Conservation (phyloP, 345 rosid species). For the Ailanthus altissimus region DNA sequence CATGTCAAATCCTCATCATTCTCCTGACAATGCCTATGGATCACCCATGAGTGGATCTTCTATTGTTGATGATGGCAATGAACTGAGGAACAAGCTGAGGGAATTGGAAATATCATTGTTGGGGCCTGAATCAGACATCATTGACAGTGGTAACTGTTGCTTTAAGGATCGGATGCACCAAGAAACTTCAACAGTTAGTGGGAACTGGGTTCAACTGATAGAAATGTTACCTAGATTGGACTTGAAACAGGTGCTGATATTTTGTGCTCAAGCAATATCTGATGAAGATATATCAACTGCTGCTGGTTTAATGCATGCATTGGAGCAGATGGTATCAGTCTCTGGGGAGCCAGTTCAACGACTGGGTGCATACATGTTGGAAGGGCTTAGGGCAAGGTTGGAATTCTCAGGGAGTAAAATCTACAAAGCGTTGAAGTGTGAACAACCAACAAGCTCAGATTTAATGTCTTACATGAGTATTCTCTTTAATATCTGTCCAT, state of each 20-base stretch:
- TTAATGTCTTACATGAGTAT: slow-evolving; percentile 90
- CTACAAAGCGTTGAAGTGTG: slow-evolving; percentile 78
- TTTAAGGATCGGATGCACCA: slow-evolving; percentile 42
- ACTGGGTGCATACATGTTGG: slow-evolving; percentile 84
- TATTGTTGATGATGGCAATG: slow-evolving; percentile 45
- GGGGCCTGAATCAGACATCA: slow-evolving; percentile 58
- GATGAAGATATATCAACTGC: slow-evolving; percentile 51
- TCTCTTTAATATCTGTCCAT: slow-evolving; percentile 77
- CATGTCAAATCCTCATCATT: slow-evolving; percentile 67
- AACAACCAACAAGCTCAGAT: slow-evolving; percentile 80
- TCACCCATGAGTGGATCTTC: slow-evolving; percentile 84
- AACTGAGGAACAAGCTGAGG: slow-evolving; percentile 59
- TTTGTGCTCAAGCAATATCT: slow-evolving; percentile 66
- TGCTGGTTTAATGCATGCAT: slow-evolving; percentile 53
- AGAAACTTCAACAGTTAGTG: slow-evolving; percentile 32
- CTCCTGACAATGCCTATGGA: slow-evolving; percentile 64
- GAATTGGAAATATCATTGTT: slow-evolving; percentile 68
- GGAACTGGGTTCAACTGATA: slow-evolving; percentile 51
- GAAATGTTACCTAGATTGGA: slow-evolving; percentile 59
- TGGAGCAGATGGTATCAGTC: slow-evolving; percentile 91
- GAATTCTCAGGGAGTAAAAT: slow-evolving; percentile 85
- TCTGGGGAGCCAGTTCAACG: slow-evolving; percentile 84
- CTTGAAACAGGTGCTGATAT: slow-evolving; percentile 59
- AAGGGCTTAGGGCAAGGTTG: slow-evolving; percentile 91
- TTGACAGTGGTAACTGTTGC: slow-evolving; percentile 52